phyloP scores from a whole-genome alignment of 164 flowering plant genomes.

The Tinospora cordifolia region DNA sequence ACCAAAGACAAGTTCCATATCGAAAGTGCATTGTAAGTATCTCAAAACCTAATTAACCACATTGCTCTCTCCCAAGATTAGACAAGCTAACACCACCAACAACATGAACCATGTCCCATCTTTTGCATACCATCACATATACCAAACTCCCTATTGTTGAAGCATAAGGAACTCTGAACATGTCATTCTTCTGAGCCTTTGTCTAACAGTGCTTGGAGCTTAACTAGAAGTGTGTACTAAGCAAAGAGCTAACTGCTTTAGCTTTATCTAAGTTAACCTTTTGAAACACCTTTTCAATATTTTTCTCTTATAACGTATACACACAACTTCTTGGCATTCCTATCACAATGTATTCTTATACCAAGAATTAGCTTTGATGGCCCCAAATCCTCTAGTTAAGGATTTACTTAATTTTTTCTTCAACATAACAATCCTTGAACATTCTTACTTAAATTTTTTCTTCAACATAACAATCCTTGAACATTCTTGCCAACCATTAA shows the following conservation, averaged over 20 bases:
- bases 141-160: too few species aligned
- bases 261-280: neutral
- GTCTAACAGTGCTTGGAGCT: too few species aligned
- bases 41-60: too few species aligned
- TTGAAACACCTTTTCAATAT: slow-evolving; percentile 4
- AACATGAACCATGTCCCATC: too few species aligned
- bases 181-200: too few species aligned
- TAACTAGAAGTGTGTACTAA: neutral
- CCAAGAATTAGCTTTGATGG: neutral
- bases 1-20: too few species aligned
- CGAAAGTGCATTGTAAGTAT: too few species aligned
- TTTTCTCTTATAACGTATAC: slow-evolving; percentile 1
- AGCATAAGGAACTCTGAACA: too few species aligned
- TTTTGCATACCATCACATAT: too few species aligned
- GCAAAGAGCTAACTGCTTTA: neutral
- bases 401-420: neutral
- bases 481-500: neutral
- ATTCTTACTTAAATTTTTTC: neutral
- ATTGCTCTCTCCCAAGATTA: too few species aligned
- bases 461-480: neutral
- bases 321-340: neutral
- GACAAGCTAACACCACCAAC: too few species aligned
- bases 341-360: neutral
- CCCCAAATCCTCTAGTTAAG: slow-evolving; percentile 4
- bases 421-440: neutral